phyloP scores from a whole-genome alignment of 2,329 filamentous ascomycete species.

The Metarhizium robertsii region DNA sequence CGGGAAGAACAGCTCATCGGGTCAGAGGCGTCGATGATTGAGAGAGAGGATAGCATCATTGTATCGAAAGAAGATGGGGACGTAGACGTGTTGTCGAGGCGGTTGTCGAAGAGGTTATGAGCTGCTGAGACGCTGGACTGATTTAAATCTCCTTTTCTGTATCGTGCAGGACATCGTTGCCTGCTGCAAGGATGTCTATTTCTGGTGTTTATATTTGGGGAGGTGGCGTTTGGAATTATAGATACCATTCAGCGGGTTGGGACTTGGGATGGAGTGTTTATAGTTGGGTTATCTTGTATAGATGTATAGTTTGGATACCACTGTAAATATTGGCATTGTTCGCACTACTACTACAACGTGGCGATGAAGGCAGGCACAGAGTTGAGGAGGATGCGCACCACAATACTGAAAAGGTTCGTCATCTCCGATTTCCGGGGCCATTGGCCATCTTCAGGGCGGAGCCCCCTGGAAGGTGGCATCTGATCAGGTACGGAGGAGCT shows the following conservation, averaged over 20 bases:
- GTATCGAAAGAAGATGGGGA: constrained; percentile 18
- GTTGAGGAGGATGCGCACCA: neutral
- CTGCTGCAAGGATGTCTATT: neutral
- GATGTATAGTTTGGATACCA: neutral
- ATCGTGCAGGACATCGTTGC: too few species aligned
- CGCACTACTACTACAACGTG: neutral
- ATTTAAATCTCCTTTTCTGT: too few species aligned
- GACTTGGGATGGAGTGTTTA: neutral
- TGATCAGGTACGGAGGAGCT: neutral
- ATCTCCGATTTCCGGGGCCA: too few species aligned
- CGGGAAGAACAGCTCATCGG: constrained; percentile 41
- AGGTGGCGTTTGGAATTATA: neutral
- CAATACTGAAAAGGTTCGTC: too few species aligned
- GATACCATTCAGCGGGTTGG: neutral
- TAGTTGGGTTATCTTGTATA: neutral
- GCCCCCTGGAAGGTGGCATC: too few species aligned
- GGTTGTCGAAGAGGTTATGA: constrained; percentile 13
- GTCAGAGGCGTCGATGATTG: constrained; percentile 22
- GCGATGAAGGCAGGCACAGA: neutral
- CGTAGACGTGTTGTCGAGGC: constrained; percentile 13
- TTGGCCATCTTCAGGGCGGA: too few species aligned
- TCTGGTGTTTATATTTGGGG: neutral
- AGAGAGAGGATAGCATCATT: constrained; percentile 33
- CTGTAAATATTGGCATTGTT: neutral
- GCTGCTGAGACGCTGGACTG: too few species aligned